Conservation (phyloP, 2,329 filamentous ascomycete species). For the Ceratocystis colombiana region DNA sequence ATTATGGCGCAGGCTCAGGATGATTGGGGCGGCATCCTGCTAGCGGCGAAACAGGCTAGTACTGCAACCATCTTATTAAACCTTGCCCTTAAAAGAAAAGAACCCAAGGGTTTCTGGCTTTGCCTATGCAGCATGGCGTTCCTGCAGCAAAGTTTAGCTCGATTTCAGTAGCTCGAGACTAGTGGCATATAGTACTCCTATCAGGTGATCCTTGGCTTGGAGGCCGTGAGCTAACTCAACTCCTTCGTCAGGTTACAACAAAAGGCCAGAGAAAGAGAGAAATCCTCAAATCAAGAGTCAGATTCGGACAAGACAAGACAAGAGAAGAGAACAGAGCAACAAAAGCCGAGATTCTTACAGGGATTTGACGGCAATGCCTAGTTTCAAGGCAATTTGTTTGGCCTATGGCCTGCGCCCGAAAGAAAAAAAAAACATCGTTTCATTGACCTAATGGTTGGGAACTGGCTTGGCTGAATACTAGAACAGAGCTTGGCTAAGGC, state of each 20-base stretch:
- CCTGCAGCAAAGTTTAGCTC: not conserved
- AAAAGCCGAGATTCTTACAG: not conserved
- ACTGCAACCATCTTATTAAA: not conserved
- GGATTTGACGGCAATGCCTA: not conserved
- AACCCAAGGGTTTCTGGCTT: not conserved
- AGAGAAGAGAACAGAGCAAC: not conserved
- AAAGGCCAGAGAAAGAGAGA: not conserved
- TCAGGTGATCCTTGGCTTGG: not conserved
- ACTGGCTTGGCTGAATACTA: not conserved
- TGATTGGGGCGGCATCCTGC: not conserved
- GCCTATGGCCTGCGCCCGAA: not conserved
- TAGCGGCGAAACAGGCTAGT: constrained; percentile 7
- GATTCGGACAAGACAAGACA: no score
- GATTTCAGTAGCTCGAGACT: not conserved
- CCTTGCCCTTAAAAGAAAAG: not conserved
- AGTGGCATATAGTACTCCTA: not conserved
- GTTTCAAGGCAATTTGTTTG: not conserved
- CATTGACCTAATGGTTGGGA: not conserved
- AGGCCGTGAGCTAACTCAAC: not conserved
- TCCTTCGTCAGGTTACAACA: not conserved
- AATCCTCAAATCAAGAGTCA: no score
- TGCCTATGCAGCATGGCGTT: not conserved
- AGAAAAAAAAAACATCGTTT: not conserved
- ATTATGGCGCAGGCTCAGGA: constrained; percentile 3
- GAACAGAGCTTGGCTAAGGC: not conserved